These are phyloP conservation scores for Globisporangium iwayamae DNA, from an alignment of 352 stramenopile species.

Conservation along the genomic window DNA sequence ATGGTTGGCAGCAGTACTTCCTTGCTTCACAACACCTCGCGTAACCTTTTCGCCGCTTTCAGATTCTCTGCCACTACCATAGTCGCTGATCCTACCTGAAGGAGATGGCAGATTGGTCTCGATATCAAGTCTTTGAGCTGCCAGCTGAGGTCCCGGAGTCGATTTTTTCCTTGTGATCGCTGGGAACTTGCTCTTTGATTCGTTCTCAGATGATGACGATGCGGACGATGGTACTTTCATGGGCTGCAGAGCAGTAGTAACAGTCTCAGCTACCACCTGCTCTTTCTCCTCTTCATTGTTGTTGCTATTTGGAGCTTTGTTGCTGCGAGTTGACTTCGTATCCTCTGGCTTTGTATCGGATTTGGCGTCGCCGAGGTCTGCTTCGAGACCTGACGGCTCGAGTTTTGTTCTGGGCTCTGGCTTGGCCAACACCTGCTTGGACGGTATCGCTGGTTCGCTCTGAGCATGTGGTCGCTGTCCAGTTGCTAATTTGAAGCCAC, in stretches of 20 bases:
- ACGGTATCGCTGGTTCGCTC: slow-evolving; percentile 10
- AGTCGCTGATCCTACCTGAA: not conserved
- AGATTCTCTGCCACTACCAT: not conserved
- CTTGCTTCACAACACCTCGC: not conserved
- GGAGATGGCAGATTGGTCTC: not conserved
- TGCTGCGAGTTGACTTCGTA: not conserved
- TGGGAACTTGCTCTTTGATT: slow-evolving; percentile 11
- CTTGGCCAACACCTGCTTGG: not conserved
- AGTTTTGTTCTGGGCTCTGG: not conserved
- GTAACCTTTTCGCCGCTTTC: not conserved
- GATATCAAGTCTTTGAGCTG: not conserved
- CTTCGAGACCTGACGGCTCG: not conserved
- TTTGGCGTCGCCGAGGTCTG: not conserved
- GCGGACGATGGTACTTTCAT: not conserved
- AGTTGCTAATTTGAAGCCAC: not conserved
- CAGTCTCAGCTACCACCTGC: not conserved
- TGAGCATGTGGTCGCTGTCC: slow-evolving; percentile 10
- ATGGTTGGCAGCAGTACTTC: not conserved
- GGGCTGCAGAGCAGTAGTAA: not conserved
- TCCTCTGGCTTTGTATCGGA: not conserved
- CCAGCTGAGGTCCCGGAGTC: not conserved
- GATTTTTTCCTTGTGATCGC: slow-evolving; percentile 9
- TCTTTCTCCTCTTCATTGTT: slow-evolving; percentile 4
- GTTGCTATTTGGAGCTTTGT: not conserved
- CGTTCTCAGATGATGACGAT: slow-evolving; percentile 10